Base-by-base conservation (phyloP, 1,284 basidiomycete species). In the Apiotrichum laibachii region DNA sequence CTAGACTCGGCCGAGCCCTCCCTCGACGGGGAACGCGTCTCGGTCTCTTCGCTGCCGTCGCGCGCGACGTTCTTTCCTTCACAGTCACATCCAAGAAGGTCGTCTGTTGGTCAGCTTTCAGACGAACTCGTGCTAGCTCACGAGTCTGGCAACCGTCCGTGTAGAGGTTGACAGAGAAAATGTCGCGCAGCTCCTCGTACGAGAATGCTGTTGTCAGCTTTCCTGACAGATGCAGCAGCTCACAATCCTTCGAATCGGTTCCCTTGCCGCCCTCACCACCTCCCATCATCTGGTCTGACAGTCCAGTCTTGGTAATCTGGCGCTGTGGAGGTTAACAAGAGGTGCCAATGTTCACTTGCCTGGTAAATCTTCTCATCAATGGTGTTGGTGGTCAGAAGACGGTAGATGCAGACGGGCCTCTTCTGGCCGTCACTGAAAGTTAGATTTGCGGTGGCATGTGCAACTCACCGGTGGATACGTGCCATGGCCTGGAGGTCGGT, bases 401-500 rank as follows among this genome's bases (percentile, higher is more conserved):
- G 85, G 75, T 99, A 99, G 57, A 99, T 96, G 77, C 86, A 94
- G 0, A 95, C 92, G 0, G 88, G 86, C 42, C 86, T 85, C 72
- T 90, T 94, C 79, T 99, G 96, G 0, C 96, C 96, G 77, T 99
- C 95, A 22, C 91, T 93, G 67, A 47, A 15, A 11, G 50, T 59
- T 50, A 63, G 53, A 2, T 31, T 44, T 18, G 18, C 11, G 16
- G 40, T 2, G 9, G 43, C 19, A 11, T 69, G 81, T 15, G 7
- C 3, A 31, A 70, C 81, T 61, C 62, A 92, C 91, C 91, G 85
- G 76, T 94, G 91, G 69, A 95, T 97, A 50, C 96, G 86, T 53
- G 93, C 95, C 95, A 99, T 99, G 1, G 95, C 90, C 76, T 99
- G 95, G 18, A 93, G 79, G 77, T 99, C 95, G 67, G 79, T 80